Evolutionary conservation across 2,329 filamentous ascomycete species (phyloP), one percentile per base, ranked within the genome.

Genomic region (Colletotrichum costaricense): DNA sequence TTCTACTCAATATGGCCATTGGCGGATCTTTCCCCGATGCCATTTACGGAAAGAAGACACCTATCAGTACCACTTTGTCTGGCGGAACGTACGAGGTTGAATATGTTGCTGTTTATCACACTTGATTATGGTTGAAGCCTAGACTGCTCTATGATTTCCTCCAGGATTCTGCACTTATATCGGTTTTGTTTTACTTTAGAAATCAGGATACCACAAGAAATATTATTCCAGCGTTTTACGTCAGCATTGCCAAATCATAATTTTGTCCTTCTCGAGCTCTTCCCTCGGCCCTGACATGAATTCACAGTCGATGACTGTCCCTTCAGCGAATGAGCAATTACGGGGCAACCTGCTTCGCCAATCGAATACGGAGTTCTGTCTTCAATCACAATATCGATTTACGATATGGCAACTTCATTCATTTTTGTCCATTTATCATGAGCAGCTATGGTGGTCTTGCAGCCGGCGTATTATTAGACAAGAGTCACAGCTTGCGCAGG

Each of bases 1-100:
- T 85, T 22, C 69, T 85, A 58, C 71, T 85, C 6, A 83, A 85
- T 69, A 78, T 84, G 49, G 83, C 83, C 9, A 80, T 85, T 2
- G 83, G 83, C 22, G 82, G 83, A 7, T 69, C 77, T 12, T 82
- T 85, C 46, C 82, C 84, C 0, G 75, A 83, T 63, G 82, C 76
- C 2, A 68, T 83, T 16, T 68, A 59, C 2, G 67, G 55, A 2
- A 46, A 62, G 5, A 69, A 60, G 33, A 69, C 66, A 5, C 55
- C 59, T 11, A 28, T 69, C 11, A 65, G 3, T 4, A 69, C 66
- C 11, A 35, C 30, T 11, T 22, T 42, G 7, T 60, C 70, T 3
- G 64, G 59, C 2, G 66, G 70, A 1, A 69, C 33, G 3, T 56
- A 55, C 2, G 67, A 65, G 26, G 67, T 28, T 8, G 30, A 64